Percentiles rank a stretch among this genome's conserved stretches.
Evolutionary conservation across 805 yeast species (phyloP).

Genomic region (Cyberlindnera mycetangii): DNA sequence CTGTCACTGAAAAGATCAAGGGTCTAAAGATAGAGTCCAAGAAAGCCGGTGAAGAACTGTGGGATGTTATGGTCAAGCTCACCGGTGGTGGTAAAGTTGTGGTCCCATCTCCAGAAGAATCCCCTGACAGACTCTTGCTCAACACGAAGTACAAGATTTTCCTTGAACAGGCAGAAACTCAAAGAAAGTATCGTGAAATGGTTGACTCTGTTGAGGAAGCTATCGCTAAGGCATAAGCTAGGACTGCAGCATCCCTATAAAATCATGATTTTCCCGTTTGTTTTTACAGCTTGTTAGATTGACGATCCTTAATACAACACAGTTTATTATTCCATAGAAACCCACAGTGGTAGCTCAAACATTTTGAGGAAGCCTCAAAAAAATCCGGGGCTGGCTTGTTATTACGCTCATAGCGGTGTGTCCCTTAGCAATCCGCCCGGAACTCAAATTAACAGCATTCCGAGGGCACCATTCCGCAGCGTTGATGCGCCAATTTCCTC

Average conservation of each 20-base stretch:
- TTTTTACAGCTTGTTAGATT: no score
- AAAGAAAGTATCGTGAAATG: conserved; percentile 68
- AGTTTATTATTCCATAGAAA: no score
- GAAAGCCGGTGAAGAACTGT: conserved; percentile 56
- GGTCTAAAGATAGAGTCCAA: conserved; percentile 26
- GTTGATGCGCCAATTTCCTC: neutral
- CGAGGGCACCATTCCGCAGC: neutral
- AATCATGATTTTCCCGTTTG: neutral
- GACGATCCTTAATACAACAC: no score
- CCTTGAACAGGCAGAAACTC: conserved; percentile 82
- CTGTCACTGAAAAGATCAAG: conserved; percentile 42
- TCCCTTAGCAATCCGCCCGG: no score
- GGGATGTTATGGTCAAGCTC: conserved; percentile 84
- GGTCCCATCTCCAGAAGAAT: conserved; percentile 53
- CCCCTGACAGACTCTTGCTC: conserved; percentile 69
- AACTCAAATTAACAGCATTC: neutral
- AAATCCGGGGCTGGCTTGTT: neutral
- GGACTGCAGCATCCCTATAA: neutral
- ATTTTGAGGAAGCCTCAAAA: no score
- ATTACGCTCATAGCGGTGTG: no score
- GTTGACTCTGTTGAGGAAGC: conserved; percentile 46
- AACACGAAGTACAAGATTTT: conserved; percentile 80
- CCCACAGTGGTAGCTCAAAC: no score
- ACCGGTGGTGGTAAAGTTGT: conserved; percentile 84
- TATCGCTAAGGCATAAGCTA: neutral